These are phyloP conservation scores for Aspergillus fumigatus DNA, from an alignment of 2,329 filamentous ascomycete species.

Conservation along the genomic window DNA sequence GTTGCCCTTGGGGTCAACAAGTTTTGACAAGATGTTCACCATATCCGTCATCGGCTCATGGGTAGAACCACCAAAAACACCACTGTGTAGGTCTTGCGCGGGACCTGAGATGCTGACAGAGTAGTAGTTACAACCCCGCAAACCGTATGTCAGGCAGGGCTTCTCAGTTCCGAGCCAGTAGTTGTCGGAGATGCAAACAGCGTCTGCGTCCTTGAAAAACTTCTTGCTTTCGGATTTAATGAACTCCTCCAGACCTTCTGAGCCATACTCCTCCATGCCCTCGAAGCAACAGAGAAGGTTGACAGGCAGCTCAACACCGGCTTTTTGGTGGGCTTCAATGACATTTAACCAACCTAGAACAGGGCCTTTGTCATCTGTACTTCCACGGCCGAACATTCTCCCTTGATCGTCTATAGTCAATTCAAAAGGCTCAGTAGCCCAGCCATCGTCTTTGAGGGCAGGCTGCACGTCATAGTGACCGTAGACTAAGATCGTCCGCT, in stretches of 20 bases:
- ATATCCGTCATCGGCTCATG: conserved; percentile 99
- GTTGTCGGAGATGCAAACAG: conserved; percentile 98
- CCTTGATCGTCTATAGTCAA: conserved; percentile 83
- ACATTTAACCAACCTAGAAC: conserved; percentile 97
- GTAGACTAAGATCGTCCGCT: conserved; percentile 93
- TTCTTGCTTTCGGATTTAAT: conserved; percentile 87
- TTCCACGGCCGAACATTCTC: conserved; percentile 92
- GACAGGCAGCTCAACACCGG: conserved; percentile 88
- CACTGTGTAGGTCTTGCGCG: conserved; percentile 89
- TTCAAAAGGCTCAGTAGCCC: conserved; percentile 91
- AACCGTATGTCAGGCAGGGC: conserved; percentile 94
- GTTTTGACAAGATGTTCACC: conserved; percentile 70
- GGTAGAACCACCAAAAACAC: conserved; percentile 92
- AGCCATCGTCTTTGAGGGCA: conserved; percentile 86
- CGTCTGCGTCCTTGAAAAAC: conserved; percentile 93
- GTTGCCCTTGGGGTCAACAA: conserved; percentile 87
- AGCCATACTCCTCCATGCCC: conserved; percentile 99
- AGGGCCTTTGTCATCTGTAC: conserved; percentile 96
- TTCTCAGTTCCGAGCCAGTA: conserved; percentile 99
- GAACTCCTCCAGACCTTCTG: conserved; percentile 91
- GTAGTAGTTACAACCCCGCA: conserved; percentile 98
- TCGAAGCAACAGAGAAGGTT: conserved; percentile 99
- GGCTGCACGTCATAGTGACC: conserved; percentile 99
- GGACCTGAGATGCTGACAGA: conserved; percentile 85
- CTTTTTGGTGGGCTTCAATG: conserved; percentile 95